These are phyloP conservation scores for Violaceomyces palustris DNA, from an alignment of 1,284 basidiomycete genomes.

Conservation along the genomic window DNA sequence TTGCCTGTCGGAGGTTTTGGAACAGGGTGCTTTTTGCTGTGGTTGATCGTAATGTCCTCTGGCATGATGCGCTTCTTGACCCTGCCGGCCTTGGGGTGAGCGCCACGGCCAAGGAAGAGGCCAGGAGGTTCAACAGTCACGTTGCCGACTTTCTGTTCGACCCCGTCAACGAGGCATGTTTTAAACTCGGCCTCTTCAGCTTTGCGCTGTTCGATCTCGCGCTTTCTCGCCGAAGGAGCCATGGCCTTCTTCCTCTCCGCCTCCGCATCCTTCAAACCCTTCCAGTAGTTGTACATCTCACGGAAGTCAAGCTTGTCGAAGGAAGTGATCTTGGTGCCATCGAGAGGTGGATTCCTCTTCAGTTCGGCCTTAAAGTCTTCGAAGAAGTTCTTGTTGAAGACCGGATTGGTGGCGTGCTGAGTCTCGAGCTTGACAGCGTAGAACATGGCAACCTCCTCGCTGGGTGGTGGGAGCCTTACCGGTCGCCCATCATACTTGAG, in stretches of 20 bases:
- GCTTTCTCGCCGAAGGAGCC: slow-evolving; percentile 56
- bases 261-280: slow-evolving; percentile 63
- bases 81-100: slow-evolving; percentile 94
- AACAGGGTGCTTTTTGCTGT: slow-evolving; percentile 44
- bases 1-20: slow-evolving; percentile 45
- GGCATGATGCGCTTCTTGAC: slow-evolving; percentile 67
- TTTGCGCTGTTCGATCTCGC: slow-evolving; percentile 75
- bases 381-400: slow-evolving; percentile 95
- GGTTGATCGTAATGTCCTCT: slow-evolving; percentile 52
- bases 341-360: slow-evolving; percentile 70
- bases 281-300: slow-evolving; percentile 85
- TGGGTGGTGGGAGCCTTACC: slow-evolving; percentile 72
- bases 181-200: slow-evolving; percentile 83
- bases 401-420: slow-evolving; percentile 81
- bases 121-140: slow-evolving; percentile 97
- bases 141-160: slow-evolving; percentile 96
- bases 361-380: slow-evolving; percentile 77
- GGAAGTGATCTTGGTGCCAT: slow-evolving; percentile 70
- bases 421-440: slow-evolving; percentile 89
- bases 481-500: slow-evolving; percentile 89
- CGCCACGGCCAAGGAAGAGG: slow-evolving; percentile 92
- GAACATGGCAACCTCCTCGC: slow-evolving; percentile 96
- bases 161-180: slow-evolving; percentile 80
- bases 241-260: slow-evolving; percentile 87
- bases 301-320: slow-evolving; percentile 87